Base-by-base conservation (phyloP, 441 rosid species). In the Brassica hybrid region DNA sequence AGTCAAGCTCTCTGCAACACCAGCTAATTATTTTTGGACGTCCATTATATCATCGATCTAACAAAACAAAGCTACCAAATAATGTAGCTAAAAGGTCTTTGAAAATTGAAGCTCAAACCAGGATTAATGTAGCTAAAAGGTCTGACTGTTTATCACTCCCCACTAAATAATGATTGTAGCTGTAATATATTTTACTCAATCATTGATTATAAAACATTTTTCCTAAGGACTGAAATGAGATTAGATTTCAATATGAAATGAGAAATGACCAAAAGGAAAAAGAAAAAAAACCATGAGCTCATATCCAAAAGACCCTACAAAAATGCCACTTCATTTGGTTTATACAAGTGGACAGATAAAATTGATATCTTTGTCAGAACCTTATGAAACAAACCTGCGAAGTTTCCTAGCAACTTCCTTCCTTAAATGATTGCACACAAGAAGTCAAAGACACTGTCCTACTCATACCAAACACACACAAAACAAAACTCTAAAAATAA, bases 361-460 rank as follows among this genome's bases (percentile, higher is more conserved):
- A 12, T 13, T 68, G 67, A 10, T 34, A 13, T 60, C 17, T 48
- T 23, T 61, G 30, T 65, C 36, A 77, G 57, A 78, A 19, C 64
- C 14, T 23, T 38, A 63, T 70, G 36, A 21, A 18, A 57, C 12
- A 41, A 59, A 57, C 56, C 19, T 3, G 27, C 72, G 66, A 71
- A 65, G 19, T 57, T 71, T 64, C 71, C 58, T 25, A 7, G 67
- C 5, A 77, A 77, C 70, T 60, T 72, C 70, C 78, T 68, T 13
- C 60, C 64, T 66, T 45, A 36, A 61, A 2, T 67, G 17, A 61
- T 34, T 57, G 59, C 74, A 72, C 70, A 38, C 70, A 79, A 68
- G 71, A 73, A 61, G 30, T 36, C 41, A 36, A 36, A 36, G 0
- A 67, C 50, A 17, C 19, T 67, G 65, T 57, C 13, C 0, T 72